Evolutionary conservation across 495 filamentous ascomycete species (phyloP), one percentile per base, ranked within the genome.

Genomic region (Xylaria scruposa): DNA sequence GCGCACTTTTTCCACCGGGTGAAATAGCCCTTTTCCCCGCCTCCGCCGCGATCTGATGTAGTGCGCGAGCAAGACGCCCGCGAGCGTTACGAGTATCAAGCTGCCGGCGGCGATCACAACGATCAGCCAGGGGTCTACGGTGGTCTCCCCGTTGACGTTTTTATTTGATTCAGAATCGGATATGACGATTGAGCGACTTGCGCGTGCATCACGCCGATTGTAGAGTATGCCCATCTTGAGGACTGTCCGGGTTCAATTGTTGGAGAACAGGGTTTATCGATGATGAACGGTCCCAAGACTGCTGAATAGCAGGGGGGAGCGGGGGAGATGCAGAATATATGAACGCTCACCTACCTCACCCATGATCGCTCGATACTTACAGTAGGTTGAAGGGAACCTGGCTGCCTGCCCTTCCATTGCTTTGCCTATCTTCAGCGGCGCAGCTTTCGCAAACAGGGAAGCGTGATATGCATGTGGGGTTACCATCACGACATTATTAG

Each of bases 51-150:
- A 78, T 70, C 70, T 74, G 46, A 74, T 65, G n/a, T 42, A 13
- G 59, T 76, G 53, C 8, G 80, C n/a, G 60, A 71, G 26, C 21
- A 78, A 53, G 26, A 80, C 51, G 26, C 81, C 36, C n/a, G 76
- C 49, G 19, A 75, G 56, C 12, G 66, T 71, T 4, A 46, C 36
- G 65, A 79, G 54, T 68, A 81, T 65, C 67, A 81, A 61, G 17
- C 75, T 72, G 17, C 66, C 79, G 33, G 81, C 59, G 9, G 80
- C 72, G 21, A 80, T 75, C 6, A 76, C 73, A 10, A 70, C 70
- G 33, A 84, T 78, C 42, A 82, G 60, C 83, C 81, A 84, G 19
- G 74, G 73, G 47, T 59, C 60, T 58, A 71, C 62, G 26, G 40
- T 40, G 33, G 10, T 29, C 1, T 53, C 59, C 42, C 53, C 68